phyloP scores from a whole-genome alignment of 208 protist genomes.

The Leishmania tropica region DNA sequence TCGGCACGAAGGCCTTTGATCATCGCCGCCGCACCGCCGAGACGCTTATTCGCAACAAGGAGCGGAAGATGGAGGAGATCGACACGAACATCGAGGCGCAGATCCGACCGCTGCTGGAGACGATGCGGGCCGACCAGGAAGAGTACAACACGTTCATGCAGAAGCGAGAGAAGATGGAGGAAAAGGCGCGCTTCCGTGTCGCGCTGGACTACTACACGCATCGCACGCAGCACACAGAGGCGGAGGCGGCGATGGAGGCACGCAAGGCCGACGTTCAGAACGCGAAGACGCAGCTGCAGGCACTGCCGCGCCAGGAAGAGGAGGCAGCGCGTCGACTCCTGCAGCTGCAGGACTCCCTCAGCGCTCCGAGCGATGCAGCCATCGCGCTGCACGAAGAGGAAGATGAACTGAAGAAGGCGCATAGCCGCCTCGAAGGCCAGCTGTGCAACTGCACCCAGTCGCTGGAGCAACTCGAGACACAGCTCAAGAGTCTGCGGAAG shows the following conservation, averaged over 20 bases:
- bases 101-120: constrained; percentile 87
- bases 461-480: constrained; percentile 54
- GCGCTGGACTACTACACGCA: constrained; percentile 79
- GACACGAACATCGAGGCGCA: constrained; percentile 87
- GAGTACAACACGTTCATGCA: constrained; percentile 82
- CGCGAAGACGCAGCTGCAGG: constrained; percentile 58
- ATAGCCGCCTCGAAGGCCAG: constrained; percentile 54
- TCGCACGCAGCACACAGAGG: constrained; percentile 29
- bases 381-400: constrained; percentile 74
- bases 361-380: constrained; percentile 53
- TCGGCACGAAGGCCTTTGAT: constrained; percentile 99
- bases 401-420: constrained; percentile 52
- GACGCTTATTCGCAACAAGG: constrained; percentile 98
- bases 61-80: constrained; percentile 99
- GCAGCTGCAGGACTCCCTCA: constrained; percentile 55
- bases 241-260: constrained; percentile 12
- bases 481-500: constrained; percentile 48
- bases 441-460: constrained; percentile 38
- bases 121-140: constrained; percentile 87
- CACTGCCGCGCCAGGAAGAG: constrained; percentile 56
- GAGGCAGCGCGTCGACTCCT: constrained; percentile 58
- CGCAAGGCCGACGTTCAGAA: constrained; percentile 20
- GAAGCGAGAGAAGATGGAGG: constrained; percentile 71
- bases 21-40: constrained; percentile 96
- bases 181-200: constrained; percentile 67